phyloP scores from a whole-genome alignment of 805 yeast genomes.

The Blastobotrys attinorum region DNA sequence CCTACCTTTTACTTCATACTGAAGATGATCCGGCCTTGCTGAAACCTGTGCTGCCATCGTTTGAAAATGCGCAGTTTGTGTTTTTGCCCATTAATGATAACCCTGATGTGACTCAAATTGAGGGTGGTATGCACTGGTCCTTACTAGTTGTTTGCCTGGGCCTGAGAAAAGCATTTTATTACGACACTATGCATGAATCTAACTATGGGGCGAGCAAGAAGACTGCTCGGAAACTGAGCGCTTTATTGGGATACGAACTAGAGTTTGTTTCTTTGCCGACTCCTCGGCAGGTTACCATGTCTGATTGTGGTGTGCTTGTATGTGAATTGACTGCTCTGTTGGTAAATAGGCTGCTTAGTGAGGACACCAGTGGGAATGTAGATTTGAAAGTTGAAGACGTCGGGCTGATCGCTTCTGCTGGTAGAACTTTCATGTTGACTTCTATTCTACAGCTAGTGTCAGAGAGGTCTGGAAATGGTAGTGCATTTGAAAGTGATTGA shows the following conservation, averaged over 20 bases:
- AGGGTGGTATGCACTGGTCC: constrained; percentile 76
- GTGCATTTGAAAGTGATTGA: no score
- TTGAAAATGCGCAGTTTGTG: constrained; percentile 40
- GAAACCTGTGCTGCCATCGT: constrained; percentile 38
- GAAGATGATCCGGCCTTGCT: constrained; percentile 32
- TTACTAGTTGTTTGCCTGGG: constrained; percentile 44
- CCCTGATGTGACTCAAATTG: constrained; percentile 44
- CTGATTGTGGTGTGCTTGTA: constrained; percentile 42
- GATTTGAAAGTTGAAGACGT: constrained; percentile 31
- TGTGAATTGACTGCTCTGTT: constrained; percentile 26
- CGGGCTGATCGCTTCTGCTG: constrained; percentile 32
- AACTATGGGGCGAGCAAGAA: constrained; percentile 33
- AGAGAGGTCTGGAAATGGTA: no score
- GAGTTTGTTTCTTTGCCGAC: constrained; percentile 30
- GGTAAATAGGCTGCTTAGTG: constrained; percentile 17
- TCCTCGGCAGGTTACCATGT: constrained; percentile 42
- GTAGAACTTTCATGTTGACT: constrained; percentile 25
- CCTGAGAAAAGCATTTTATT: constrained; percentile 43
- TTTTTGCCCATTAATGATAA: constrained; percentile 65
- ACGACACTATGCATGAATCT: constrained; percentile 49
- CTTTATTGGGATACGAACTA: constrained; percentile 20
- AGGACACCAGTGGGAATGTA: constrained; percentile 16
- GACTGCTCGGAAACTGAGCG: constrained; percentile 28
- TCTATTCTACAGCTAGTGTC: constrained; percentile 10
- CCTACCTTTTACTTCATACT: constrained; percentile 47